A percentile compares a stretch with the other conserved stretches of the same genome.
Evolutionary conservation across 2,329 filamentous ascomycete genomes (phyloP).

Genomic region (Hymenoscyphus scutula): DNA sequence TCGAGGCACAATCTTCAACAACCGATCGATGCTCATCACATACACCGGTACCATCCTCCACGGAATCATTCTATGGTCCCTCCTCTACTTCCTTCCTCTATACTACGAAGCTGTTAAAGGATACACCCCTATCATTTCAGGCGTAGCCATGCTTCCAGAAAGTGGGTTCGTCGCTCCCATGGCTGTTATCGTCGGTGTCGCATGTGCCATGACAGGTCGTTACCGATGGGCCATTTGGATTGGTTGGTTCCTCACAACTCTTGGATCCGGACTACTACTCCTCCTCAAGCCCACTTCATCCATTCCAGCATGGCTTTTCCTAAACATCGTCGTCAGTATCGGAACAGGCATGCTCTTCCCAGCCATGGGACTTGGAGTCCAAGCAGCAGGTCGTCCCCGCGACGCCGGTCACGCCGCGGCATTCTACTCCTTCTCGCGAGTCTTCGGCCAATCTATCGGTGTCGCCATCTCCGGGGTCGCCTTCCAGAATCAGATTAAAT

Average conservation of each 20-base stretch:
- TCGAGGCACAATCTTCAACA: slow-evolving; percentile 44
- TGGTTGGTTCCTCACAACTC: slow-evolving; percentile 59
- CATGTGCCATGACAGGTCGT: slow-evolving; percentile 53
- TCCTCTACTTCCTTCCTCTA: slow-evolving; percentile 55
- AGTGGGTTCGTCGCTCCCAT: slow-evolving; percentile 63
- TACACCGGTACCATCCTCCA: slow-evolving; percentile 56
- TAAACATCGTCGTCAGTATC: slow-evolving; percentile 58
- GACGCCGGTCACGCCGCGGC: slow-evolving; percentile 60
- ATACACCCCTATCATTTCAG: slow-evolving; percentile 51
- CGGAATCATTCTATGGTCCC: slow-evolving; percentile 53
- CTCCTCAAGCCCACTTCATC: slow-evolving; percentile 50
- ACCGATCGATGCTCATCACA: slow-evolving; percentile 48
- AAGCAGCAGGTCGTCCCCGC: slow-evolving; percentile 55
- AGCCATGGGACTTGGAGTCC: slow-evolving; percentile 59
- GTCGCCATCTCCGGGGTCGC: slow-evolving; percentile 66
- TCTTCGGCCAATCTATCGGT: slow-evolving; percentile 63
- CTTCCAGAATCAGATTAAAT: slow-evolving; percentile 59
- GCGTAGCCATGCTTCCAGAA: slow-evolving; percentile 57
- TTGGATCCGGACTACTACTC: slow-evolving; percentile 56
- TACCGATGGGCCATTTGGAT: slow-evolving; percentile 55
- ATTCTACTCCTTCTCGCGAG: slow-evolving; percentile 66
- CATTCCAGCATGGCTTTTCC: slow-evolving; percentile 55
- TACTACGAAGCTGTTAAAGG: slow-evolving; percentile 53
- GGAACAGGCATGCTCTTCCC: slow-evolving; percentile 66
- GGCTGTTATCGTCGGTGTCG: slow-evolving; percentile 53